Evolutionary conservation across 495 filamentous ascomycete genomes (phyloP).

Genomic region (Astrothelium subdiscretum): DNA sequence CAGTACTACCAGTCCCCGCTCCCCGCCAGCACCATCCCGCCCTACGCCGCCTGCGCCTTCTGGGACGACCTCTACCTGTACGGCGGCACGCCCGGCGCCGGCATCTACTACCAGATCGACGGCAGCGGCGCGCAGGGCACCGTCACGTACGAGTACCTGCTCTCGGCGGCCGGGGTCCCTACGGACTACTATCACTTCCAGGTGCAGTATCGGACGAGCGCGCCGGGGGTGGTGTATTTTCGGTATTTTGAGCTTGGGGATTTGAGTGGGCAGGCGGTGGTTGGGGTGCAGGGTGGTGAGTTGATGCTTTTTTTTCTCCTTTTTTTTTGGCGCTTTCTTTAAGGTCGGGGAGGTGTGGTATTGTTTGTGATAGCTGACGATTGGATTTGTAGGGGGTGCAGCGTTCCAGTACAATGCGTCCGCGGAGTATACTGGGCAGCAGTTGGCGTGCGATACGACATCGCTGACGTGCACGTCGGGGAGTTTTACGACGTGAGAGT

Average conservation of each 20-base stretch:
- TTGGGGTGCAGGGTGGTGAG: slow-evolving; percentile 18
- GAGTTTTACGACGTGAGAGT: not conserved
- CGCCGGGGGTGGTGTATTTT: slow-evolving; percentile 11
- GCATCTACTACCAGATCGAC: slow-evolving; percentile 16
- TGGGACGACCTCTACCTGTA: slow-evolving; percentile 13
- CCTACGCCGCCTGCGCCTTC: slow-evolving; percentile 14
- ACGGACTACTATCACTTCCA: slow-evolving; percentile 13
- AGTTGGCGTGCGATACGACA: not conserved
- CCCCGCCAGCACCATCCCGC: slow-evolving; percentile 10
- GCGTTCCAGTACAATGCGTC: not conserved
- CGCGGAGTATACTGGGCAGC: not conserved
- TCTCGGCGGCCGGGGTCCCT: not conserved
- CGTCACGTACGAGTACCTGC: slow-evolving; percentile 16
- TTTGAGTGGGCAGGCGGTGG: slow-evolving; percentile 2
- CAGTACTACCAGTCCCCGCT: slow-evolving; percentile 6
- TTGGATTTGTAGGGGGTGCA: not conserved
- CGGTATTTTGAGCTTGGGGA: slow-evolving; percentile 11
- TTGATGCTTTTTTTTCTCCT: not conserved
- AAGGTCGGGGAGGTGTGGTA: no score
- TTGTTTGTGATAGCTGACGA: not conserved
- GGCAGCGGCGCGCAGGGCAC: not conserved
- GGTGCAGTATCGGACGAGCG: slow-evolving; percentile 3
- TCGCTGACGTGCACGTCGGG: not conserved
- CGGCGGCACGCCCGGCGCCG: slow-evolving; percentile 4
- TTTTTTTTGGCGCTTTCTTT: not conserved